Conservation (phyloP, 2,329 filamentous ascomycete species). For the Talaromyces islandicus region DNA sequence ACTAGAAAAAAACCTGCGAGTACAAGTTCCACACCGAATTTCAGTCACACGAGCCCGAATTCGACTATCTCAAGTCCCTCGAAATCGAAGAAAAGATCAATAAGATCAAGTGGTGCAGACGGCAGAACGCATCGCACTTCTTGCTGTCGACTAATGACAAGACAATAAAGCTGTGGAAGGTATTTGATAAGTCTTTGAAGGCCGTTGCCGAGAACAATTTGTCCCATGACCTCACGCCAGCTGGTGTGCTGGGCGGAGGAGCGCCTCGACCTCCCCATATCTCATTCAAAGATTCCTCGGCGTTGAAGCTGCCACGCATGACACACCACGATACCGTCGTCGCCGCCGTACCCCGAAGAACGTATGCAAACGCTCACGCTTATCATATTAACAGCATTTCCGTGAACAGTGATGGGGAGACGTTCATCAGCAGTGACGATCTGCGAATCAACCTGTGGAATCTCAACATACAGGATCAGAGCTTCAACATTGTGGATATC, state of each 20-base stretch:
- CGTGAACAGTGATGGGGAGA: slow-evolving; percentile 99
- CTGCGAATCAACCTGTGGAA: slow-evolving; percentile 98
- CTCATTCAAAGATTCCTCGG: slow-evolving; percentile 71
- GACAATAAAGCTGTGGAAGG: slow-evolving; percentile 99
- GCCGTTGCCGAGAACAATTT: slow-evolving; percentile 99
- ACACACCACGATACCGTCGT: slow-evolving; percentile 98
- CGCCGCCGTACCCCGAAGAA: slow-evolving; percentile 88
- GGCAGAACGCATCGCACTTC: slow-evolving; percentile 98
- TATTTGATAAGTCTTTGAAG: slow-evolving; percentile 98
- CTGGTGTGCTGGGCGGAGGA: slow-evolving; percentile 67
- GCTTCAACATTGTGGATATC: slow-evolving; percentile 99
- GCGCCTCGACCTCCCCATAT: slow-evolving; percentile 65
- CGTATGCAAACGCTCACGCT: slow-evolving; percentile 95
- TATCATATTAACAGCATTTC: slow-evolving; percentile 99
- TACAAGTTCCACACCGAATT: slow-evolving; percentile 99
- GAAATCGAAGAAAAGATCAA: slow-evolving; percentile 99
- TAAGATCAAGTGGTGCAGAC: slow-evolving; percentile 99
- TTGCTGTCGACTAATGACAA: slow-evolving; percentile 98
- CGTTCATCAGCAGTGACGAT: slow-evolving; percentile 98
- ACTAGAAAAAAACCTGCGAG: slow-evolving; percentile 98
- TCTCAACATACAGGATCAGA: slow-evolving; percentile 97
- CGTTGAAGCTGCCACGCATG: slow-evolving; percentile 88
- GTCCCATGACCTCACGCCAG: slow-evolving; percentile 85
- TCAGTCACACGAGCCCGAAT: slow-evolving; percentile 98
- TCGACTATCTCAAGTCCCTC: slow-evolving; percentile 97